Base-by-base conservation (phyloP, 2,329 filamentous ascomycete species). In the Emericellopsis cladophorae region DNA sequence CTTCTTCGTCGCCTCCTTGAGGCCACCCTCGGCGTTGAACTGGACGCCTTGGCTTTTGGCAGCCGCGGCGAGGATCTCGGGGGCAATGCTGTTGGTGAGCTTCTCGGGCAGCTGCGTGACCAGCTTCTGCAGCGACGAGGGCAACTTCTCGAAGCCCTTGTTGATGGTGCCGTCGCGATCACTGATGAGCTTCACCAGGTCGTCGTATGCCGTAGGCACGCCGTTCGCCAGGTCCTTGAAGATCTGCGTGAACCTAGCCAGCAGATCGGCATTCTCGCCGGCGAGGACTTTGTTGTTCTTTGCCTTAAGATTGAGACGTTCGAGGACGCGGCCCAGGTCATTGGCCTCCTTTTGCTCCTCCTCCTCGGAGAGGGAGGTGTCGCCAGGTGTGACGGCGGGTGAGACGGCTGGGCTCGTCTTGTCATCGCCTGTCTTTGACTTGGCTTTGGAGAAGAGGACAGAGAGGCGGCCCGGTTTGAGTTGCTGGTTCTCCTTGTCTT, bases 191-290 rank as follows among this genome's bases (percentile, higher is more conserved):
- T 55, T 52, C 3, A 68, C 78, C n/a, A 98, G 79, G 57, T 98
- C 92, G 54, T 83, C 74, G 59, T 93, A 95, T 3, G 92, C 92
- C 1, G 90, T 95, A 4, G 92, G 92, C 2, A 87, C 92, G 46
- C 92, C 92, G 56, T 88, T 89, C 52, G 92, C 76, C 14, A 95
- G 74, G 57, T 98, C 92, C 56, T 90, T 92, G 54, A 98, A 83
- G 29, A 95, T 81, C 42, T 88, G 70, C 2, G 87, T 93, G 69
- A 98, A 98, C 46, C 81, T 78, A 41, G 79, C 75, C 40, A 95
- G 75, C 24, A 95, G 72, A 47, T 86, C 81, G 45, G 87, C 79
- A 0, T 86, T 90, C 51, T 94, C 88, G 44, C 78, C 74, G n/a
- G 84, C 85, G 43, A 95, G 74, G 45, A 85, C 85, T 43, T 80